Conservation (phyloP, 2,329 filamentous ascomycete genomes). For the Penicillium frequentans region DNA sequence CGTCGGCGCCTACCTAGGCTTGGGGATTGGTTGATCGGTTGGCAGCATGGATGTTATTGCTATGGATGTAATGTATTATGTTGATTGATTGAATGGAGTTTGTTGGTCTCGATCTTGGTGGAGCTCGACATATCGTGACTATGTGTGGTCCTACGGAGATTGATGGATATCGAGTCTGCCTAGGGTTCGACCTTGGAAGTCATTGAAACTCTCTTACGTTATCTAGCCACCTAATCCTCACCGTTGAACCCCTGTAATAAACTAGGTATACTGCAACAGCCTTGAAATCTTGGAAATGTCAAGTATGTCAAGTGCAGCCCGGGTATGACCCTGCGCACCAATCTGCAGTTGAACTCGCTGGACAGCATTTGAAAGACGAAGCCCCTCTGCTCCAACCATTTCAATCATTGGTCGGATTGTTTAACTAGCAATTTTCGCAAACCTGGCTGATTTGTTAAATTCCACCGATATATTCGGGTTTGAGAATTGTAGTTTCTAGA, state of each 20-base stretch:
- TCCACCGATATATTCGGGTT: neutral
- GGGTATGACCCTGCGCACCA: neutral
- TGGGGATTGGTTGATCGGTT: neutral
- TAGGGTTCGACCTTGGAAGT: too few relatives aligned
- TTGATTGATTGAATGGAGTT: neutral
- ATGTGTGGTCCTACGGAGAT: too few relatives aligned
- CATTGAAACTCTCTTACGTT: too few relatives aligned
- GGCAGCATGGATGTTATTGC: neutral
- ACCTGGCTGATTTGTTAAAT: neutral
- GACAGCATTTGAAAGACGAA: neutral
- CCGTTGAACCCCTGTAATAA: too few relatives aligned
- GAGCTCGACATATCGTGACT: too few relatives aligned
- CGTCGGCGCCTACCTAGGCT: conserved; percentile 15
- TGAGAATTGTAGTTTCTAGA: neutral
- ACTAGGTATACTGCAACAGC: too few relatives aligned
- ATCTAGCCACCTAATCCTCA: too few relatives aligned
- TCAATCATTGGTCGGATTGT: neutral
- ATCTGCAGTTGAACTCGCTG: neutral
- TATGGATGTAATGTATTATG: conserved; percentile 14
- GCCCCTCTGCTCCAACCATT: neutral
- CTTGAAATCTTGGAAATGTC: neutral
- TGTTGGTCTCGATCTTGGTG: neutral
- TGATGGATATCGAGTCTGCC: too few relatives aligned
- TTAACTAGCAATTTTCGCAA: neutral
- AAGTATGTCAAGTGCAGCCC: neutral